These are phyloP conservation scores for Vanrija pseudolonga DNA, from an alignment of 1,284 basidiomycete species.

Conservation along the genomic window DNA sequence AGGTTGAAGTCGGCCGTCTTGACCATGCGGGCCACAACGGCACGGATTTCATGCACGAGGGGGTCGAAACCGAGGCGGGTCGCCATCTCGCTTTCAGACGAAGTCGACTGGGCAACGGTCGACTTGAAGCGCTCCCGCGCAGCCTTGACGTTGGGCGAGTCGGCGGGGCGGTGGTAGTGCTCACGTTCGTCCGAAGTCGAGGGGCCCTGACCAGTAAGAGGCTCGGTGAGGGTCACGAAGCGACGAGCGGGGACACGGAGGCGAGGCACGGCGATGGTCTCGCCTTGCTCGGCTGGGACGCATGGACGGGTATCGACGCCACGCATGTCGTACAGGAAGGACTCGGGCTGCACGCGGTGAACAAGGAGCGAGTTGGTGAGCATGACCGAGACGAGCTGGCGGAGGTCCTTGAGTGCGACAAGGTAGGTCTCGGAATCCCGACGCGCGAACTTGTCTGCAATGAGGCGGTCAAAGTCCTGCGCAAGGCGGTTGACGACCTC, in stretches of 20 bases:
- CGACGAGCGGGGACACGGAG: constrained; percentile 18
- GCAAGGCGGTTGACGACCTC: constrained; percentile 11
- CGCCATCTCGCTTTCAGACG: constrained; percentile 9
- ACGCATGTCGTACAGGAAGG: constrained; percentile 18
- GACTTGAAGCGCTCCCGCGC: constrained; percentile 11
- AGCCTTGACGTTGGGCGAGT: constrained; percentile 1
- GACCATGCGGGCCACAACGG: constrained; percentile 52
- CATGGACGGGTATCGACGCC: constrained; percentile 15
- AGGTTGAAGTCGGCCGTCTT: constrained; percentile 50
- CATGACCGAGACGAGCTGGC: constrained; percentile 12
- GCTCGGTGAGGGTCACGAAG: constrained; percentile 18
- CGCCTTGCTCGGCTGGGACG: not conserved
- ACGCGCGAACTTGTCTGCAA: constrained; percentile 3
- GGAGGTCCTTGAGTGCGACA: constrained; percentile 4
- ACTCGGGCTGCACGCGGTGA: constrained; percentile 22
- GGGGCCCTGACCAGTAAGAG: constrained; percentile 16
- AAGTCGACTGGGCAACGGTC: not conserved
- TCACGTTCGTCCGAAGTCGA: constrained; percentile 15
- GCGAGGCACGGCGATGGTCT: constrained; percentile 7
- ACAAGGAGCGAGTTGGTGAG: constrained; percentile 19
- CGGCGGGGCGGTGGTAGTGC: constrained; percentile 17
- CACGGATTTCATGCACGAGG: constrained; percentile 39
- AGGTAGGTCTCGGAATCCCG: constrained; percentile 5
- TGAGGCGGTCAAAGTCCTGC: constrained; percentile 12
- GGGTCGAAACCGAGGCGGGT: constrained; percentile 11